Evolutionary conservation across 148 eudicot genomes (phyloP).

Genomic region (Pharnaceum exiguum): DNA sequence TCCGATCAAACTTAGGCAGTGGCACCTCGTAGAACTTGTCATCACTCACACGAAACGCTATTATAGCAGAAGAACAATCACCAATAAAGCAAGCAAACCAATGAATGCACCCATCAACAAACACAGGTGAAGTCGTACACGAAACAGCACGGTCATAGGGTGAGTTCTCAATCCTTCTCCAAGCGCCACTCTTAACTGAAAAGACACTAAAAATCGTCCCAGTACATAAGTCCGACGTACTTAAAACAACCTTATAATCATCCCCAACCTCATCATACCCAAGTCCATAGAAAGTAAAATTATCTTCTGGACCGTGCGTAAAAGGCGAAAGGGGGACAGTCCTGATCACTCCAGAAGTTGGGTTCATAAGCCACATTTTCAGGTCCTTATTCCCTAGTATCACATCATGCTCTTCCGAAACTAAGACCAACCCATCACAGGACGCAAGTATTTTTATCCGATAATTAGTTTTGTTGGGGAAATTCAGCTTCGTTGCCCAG

Average conservation of each 20-base stretch:
- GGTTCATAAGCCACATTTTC: conserved; percentile 1
- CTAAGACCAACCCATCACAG: conserved; percentile 15
- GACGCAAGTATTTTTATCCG: background rate
- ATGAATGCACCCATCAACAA: conserved; percentile 5
- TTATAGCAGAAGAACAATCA: background rate
- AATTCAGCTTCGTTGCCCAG: background rate
- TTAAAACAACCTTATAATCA: conserved; percentile 22
- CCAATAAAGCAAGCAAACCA: background rate
- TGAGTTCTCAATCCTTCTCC: conserved; percentile 12
- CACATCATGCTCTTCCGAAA: too few relatives aligned
- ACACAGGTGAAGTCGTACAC: conserved; percentile 4
- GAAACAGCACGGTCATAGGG: conserved; percentile 12
- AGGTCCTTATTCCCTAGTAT: background rate
- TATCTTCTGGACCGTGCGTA: background rate
- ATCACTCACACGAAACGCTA: conserved; percentile 14
- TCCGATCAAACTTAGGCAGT: background rate
- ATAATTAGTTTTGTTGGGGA: too few relatives aligned
- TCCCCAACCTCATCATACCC: conserved; percentile 14
- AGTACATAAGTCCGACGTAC: too few relatives aligned
- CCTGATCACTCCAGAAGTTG: conserved; percentile 6
- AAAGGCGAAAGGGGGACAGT: conserved; percentile 1
- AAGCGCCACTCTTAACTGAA: conserved; percentile 14
- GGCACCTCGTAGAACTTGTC: conserved; percentile 8
- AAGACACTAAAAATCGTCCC: conserved; percentile 17
- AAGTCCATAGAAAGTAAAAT: conserved; percentile 2